Evolutionary conservation across 768 basidiomycete genomes (phyloP).

Genomic region (Termitomyces sp.): DNA sequence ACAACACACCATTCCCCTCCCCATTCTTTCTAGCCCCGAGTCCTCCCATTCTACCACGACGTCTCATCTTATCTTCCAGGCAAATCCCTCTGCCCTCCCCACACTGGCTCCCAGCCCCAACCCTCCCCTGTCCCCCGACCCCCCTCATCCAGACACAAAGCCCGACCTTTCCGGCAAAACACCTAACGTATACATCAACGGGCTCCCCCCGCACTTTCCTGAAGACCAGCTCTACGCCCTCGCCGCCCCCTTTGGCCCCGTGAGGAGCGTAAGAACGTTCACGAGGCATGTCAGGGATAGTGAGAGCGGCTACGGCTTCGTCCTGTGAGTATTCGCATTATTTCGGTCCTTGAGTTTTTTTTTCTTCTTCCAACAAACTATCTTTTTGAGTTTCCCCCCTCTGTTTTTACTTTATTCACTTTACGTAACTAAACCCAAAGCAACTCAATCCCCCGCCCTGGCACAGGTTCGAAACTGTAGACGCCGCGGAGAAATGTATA

Average conservation of each 20-base stretch:
- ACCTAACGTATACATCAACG: constrained; percentile 87
- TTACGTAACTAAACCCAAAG: background rate
- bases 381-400: background rate
- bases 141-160: background rate
- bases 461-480: constrained; percentile 57
- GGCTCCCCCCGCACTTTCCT: constrained; percentile 76
- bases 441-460: background rate
- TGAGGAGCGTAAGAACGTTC: constrained; percentile 78
- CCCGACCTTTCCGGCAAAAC: constrained; percentile 31
- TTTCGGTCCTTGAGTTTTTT: background rate
- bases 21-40: constrained; percentile 16
- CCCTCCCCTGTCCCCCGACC: background rate
- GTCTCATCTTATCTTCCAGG: too few relatives aligned
- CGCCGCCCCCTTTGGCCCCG: constrained; percentile 62
- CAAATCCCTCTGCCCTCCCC: too few relatives aligned
- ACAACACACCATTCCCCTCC: constrained; percentile 27
- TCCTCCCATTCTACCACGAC: background rate
- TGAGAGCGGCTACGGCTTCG: constrained; percentile 71
- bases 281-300: constrained; percentile 77
- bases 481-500: constrained; percentile 72
- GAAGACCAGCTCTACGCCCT: constrained; percentile 76
- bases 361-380: background rate
- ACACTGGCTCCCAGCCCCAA: too few relatives aligned
- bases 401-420: background rate
- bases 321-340: constrained; percentile 36